Evolutionary conservation across 1,284 basidiomycete genomes (phyloP), one percentile per base, ranked within the genome.

Genomic region (Termitomyces sp.): DNA sequence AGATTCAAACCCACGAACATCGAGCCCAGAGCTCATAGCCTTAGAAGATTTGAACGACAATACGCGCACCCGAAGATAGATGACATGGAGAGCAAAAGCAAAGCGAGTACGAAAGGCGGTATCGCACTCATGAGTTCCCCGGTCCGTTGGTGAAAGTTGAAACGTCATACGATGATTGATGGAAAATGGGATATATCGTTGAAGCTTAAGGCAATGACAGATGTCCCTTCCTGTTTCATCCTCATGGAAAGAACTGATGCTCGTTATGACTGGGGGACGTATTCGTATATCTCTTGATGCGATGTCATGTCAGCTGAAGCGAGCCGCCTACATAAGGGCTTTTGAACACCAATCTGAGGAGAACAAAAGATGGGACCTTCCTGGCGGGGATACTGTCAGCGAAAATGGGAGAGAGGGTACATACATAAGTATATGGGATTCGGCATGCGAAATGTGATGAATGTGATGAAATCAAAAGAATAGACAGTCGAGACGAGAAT

Each of bases 381-480:
- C 21, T 9, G 34, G 14, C 28, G 21, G 43, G 30, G 28, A 51
- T 39, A 40, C 14, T 11, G 19, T 35, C 21, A 26, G 18, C 21
- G 14, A 19, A 35, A n/a, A 31, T 9, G 26, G 5, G 7, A 24
- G 21, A 24, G 21, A 2, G 5, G 3, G 2, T 24, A 24, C 21
- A 24, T 24, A 2, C 28, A 30, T 30, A 30, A 3, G 28, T 30
- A 7, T 30, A 7, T 7, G 2, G 6, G 28, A 30, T 30, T 30
- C 6, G 28, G 28, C 6, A 30, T 30, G 9, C 28, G n/a, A n/a
- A n/a, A n/a, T n/a, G n/a, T n/a, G n/a, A n/a, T n/a, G n/a, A 46
- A 16, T 24, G 24, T 50, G 45, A 57, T 58, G 10, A 54, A 41
- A 54, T 57, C 53, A 57, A 43, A 31, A 21, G 28, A 30, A 44